phyloP scores from a whole-genome alignment of 768 basidiomycete species.

The Russula sp. region DNA sequence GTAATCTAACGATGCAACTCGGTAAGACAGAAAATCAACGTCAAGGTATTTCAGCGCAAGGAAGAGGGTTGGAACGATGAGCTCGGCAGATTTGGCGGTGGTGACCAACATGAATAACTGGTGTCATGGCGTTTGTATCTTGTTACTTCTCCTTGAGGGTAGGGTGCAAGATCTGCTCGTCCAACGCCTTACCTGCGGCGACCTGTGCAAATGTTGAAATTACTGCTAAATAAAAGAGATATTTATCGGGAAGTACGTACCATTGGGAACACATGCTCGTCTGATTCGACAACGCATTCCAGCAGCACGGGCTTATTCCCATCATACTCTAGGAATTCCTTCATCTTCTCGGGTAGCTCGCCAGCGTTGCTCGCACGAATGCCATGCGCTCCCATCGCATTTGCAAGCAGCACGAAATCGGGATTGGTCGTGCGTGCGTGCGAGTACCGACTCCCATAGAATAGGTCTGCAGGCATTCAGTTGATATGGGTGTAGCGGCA shows the following conservation, averaged over 20 bases:
- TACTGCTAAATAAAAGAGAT: constrained; percentile 20
- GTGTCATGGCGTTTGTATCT: constrained; percentile 1
- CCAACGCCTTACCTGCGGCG: constrained; percentile 88
- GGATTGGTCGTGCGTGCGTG: constrained; percentile 96
- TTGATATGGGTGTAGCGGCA: not conserved
- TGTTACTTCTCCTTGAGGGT: constrained; percentile 17
- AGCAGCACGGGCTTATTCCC: constrained; percentile 79
- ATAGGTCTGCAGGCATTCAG: constrained; percentile 58
- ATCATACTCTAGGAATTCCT: constrained; percentile 96
- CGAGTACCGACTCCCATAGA: constrained; percentile 95
- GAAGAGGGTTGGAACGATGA: too few relatives aligned
- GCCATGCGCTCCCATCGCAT: constrained; percentile 89
- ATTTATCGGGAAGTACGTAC: constrained; percentile 35
- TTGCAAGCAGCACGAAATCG: constrained; percentile 84
- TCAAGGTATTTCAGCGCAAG: too few relatives aligned
- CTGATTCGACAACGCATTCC: constrained; percentile 81
- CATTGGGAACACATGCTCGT: constrained; percentile 91
- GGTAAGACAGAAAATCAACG: too few relatives aligned
- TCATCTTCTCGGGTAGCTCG: constrained; percentile 93
- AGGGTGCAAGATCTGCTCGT: constrained; percentile 84
- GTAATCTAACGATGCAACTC: too few relatives aligned
- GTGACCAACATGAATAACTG: too few relatives aligned
- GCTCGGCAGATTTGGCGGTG: too few relatives aligned
- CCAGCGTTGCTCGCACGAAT: constrained; percentile 63
- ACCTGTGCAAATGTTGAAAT: constrained; percentile 41